Conservation (phyloP, 306 rosid species). For the Bauhinia variegata region DNA sequence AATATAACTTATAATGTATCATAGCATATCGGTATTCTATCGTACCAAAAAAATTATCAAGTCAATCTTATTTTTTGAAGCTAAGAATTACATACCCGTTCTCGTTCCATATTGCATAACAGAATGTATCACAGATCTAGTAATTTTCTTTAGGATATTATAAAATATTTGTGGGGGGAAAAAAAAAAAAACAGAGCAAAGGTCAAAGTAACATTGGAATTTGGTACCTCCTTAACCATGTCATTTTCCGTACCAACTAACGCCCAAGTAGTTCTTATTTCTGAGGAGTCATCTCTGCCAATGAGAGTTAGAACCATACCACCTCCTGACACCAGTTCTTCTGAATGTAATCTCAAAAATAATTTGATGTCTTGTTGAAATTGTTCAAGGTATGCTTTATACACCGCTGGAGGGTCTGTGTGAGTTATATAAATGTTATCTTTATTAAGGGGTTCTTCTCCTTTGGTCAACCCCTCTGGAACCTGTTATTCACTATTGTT, state of each 20-base stretch:
- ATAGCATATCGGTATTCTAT: too few relatives aligned
- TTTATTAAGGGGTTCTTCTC: constrained; percentile 1
- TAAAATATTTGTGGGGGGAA: rapidly evolving
- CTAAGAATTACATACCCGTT: too few relatives aligned
- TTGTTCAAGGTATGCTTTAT: constrained; percentile 33
- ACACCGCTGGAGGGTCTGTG: constrained; percentile 36
- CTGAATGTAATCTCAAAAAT: too few relatives aligned
- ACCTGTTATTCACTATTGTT: too few relatives aligned
- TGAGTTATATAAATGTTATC: constrained; percentile 27
- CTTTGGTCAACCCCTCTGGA: not conserved
- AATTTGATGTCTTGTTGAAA: constrained; percentile 48
- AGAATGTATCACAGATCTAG: too few relatives aligned
- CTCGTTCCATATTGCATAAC: too few relatives aligned
- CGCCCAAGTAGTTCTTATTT: constrained; percentile 4
- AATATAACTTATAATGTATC: too few relatives aligned
- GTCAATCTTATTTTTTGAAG: too few relatives aligned
- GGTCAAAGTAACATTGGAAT: too few relatives aligned
- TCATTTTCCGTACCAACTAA: constrained; percentile 43
- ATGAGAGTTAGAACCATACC: constrained; percentile 45
- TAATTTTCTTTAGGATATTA: not conserved
- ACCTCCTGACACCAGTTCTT: constrained; percentile 48
- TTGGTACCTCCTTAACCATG: constrained; percentile 53
- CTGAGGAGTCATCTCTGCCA: constrained; percentile 25
- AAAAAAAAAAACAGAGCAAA: too few relatives aligned
- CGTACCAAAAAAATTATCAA: too few relatives aligned